Conservation (phyloP, 2,329 filamentous ascomycete species). For the Claviceps sp. region DNA sequence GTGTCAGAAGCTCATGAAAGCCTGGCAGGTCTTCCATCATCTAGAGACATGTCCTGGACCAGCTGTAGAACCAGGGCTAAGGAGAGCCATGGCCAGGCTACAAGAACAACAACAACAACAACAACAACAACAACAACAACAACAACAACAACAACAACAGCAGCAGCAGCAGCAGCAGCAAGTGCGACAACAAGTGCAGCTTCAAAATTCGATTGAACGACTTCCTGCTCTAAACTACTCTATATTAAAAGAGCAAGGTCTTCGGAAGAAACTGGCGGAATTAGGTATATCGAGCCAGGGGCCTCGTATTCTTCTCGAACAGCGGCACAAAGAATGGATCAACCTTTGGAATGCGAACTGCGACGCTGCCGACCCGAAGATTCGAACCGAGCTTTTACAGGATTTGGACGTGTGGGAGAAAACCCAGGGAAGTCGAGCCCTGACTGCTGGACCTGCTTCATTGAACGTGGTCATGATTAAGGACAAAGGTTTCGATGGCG, state of each 20-base stretch:
- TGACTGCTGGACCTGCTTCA: conserved; percentile 19
- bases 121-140: not conserved
- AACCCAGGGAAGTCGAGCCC: conserved; percentile 55
- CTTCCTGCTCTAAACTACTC: conserved; percentile 77
- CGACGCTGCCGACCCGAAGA: conserved; percentile 62
- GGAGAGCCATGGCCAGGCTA: conserved; percentile 12
- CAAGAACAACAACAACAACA: not conserved
- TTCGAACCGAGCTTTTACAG: conserved; percentile 55
- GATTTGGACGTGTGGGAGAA: conserved; percentile 82
- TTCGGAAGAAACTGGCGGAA: conserved; percentile 72
- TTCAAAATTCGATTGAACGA: conserved; percentile 33
- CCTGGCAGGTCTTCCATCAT: conserved; percentile 64
- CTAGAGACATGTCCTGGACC: conserved; percentile 51
- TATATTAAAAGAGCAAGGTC: conserved; percentile 62
- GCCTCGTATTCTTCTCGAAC: conserved; percentile 54
- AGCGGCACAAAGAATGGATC: conserved; percentile 82
- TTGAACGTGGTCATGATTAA: conserved; percentile 44
- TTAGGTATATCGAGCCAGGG: conserved; percentile 65
- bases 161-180: not conserved
- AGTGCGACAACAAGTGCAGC: conserved; percentile 7
- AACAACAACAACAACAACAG: not conserved
- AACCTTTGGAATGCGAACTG: conserved; percentile 97
- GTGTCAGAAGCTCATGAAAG: conserved; percentile 69
- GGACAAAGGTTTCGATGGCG: conserved; percentile 78
- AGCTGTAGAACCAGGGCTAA: conserved; percentile 2